A percentile compares a stretch with the other conserved stretches of the same genome.
Conservation (phyloP, 1,284 basidiomycete species). For the Inonotus hispidus region DNA sequence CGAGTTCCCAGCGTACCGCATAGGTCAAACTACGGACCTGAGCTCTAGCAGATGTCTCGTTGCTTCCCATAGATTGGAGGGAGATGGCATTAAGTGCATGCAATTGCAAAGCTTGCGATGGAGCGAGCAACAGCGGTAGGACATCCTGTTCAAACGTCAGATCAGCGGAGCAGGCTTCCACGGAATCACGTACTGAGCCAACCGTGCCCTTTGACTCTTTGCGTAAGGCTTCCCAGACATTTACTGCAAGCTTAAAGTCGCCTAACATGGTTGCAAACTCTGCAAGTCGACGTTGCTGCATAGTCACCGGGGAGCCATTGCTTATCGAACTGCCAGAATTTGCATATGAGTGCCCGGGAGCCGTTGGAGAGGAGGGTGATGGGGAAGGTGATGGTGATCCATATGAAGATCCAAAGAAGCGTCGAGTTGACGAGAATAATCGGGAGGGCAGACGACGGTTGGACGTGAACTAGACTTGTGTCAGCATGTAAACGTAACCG, state of each 20-base stretch:
- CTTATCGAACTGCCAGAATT: slow-evolving; percentile 31
- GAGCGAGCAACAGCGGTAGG: slow-evolving; percentile 61
- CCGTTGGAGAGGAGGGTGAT: slow-evolving; percentile 36
- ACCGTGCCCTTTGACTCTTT: slow-evolving; percentile 63
- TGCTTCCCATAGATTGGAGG: slow-evolving; percentile 33
- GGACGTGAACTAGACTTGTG: slow-evolving; percentile 59
- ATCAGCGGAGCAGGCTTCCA: not conserved
- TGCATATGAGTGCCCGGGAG: slow-evolving; percentile 35
- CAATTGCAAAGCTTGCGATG: slow-evolving; percentile 52
- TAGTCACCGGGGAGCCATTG: slow-evolving; percentile 36
- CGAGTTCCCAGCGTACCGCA: slow-evolving; percentile 70
- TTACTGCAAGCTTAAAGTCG: slow-evolving; percentile 81
- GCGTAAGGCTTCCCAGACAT: slow-evolving; percentile 81
- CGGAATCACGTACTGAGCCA: slow-evolving; percentile 51
- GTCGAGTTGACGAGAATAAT: slow-evolving; percentile 83
- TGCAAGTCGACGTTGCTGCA: slow-evolving; percentile 81
- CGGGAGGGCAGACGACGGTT: slow-evolving; percentile 78
- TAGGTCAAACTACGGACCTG: slow-evolving; percentile 59
- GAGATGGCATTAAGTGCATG: slow-evolving; percentile 59
- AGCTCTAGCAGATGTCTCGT: slow-evolving; percentile 52
- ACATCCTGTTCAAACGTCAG: slow-evolving; percentile 48
- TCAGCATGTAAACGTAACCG: not conserved
- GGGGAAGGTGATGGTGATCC: slow-evolving; percentile 41
- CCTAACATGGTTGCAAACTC: slow-evolving; percentile 93
- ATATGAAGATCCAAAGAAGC: slow-evolving; percentile 70